phyloP scores from a whole-genome alignment of 805 yeast genomes.

The Tetrapisispora arboricola region DNA sequence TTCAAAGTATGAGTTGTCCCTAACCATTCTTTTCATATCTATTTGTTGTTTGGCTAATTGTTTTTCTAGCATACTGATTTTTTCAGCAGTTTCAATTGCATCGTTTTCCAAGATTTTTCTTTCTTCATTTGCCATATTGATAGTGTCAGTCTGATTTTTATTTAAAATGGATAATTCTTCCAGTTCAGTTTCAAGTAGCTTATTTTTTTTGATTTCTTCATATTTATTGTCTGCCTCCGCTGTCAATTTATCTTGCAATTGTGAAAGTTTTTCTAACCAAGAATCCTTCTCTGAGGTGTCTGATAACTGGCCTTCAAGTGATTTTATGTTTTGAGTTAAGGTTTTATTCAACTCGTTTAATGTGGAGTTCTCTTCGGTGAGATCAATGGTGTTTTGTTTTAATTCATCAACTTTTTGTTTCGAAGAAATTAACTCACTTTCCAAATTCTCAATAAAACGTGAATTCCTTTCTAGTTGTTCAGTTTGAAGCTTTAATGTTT shows the following conservation, averaged over 20 bases:
- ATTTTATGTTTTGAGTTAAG: slow-evolving; percentile 36
- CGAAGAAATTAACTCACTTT: slow-evolving; percentile 23
- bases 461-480: slow-evolving; percentile 26
- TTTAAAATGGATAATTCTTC: slow-evolving; percentile 44
- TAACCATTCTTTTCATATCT: slow-evolving; percentile 37
- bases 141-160: slow-evolving; percentile 41
- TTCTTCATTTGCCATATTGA: slow-evolving; percentile 48
- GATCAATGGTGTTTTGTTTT: slow-evolving; percentile 44
- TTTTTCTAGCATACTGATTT: slow-evolving; percentile 34
- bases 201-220: slow-evolving; percentile 42
- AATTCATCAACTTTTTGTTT: slow-evolving; percentile 31
- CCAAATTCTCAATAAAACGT: slow-evolving; percentile 30
- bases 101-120: slow-evolving; percentile 45
- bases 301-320: slow-evolving; percentile 39
- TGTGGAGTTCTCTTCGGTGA: slow-evolving; percentile 59
- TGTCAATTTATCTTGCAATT: slow-evolving; percentile 42
- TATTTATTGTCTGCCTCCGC: slow-evolving; percentile 38
- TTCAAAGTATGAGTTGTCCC: slow-evolving; percentile 47
- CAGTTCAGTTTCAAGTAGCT: slow-evolving; percentile 41
- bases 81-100: slow-evolving; percentile 36
- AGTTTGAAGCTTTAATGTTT: slow-evolving; percentile 23
- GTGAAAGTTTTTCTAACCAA: slow-evolving; percentile 49
- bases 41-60: slow-evolving; percentile 37
- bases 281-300: slow-evolving; percentile 42
- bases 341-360: slow-evolving; percentile 46